phyloP scores from a whole-genome alignment of 140 eudicot species.

The Flaveria floridana region DNA sequence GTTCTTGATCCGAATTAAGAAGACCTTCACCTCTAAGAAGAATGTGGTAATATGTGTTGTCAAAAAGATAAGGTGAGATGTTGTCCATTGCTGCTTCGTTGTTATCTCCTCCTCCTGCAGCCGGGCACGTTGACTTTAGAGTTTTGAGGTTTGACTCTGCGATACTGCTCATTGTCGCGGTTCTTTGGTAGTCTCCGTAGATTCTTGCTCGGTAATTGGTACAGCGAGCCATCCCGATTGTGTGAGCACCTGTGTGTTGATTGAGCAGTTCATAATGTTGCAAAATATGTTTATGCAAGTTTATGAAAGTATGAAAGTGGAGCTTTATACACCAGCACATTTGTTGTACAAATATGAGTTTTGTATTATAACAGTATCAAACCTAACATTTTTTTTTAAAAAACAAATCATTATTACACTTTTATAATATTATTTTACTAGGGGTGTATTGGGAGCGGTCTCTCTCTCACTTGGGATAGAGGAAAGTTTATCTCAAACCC shows the following conservation, averaged over 20 bases:
- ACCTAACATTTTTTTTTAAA: neutral
- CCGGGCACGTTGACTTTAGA: constrained; percentile 58
- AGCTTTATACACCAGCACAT: neutral
- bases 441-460: too few species aligned
- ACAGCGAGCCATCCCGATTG: constrained; percentile 88
- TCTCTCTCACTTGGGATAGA: too few species aligned
- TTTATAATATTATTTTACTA: too few species aligned
- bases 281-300: neutral
- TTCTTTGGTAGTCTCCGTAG: constrained; percentile 62
- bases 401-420: too few species aligned
- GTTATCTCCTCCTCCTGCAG: constrained; percentile 51
- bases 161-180: constrained; percentile 43
- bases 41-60: constrained; percentile 69
- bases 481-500: too few species aligned
- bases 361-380: neutral
- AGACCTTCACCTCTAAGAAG: constrained; percentile 69
- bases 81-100: constrained; percentile 67
- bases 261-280: neutral
- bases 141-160: constrained; percentile 46
- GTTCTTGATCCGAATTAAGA: constrained; percentile 75
- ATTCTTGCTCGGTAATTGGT: constrained; percentile 69
- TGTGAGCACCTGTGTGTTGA: constrained; percentile 49
- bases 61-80: constrained; percentile 62
- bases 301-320: neutral
- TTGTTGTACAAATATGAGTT: neutral